Conservation (phyloP, 805 yeast genomes). For the Millerozyma miso region DNA sequence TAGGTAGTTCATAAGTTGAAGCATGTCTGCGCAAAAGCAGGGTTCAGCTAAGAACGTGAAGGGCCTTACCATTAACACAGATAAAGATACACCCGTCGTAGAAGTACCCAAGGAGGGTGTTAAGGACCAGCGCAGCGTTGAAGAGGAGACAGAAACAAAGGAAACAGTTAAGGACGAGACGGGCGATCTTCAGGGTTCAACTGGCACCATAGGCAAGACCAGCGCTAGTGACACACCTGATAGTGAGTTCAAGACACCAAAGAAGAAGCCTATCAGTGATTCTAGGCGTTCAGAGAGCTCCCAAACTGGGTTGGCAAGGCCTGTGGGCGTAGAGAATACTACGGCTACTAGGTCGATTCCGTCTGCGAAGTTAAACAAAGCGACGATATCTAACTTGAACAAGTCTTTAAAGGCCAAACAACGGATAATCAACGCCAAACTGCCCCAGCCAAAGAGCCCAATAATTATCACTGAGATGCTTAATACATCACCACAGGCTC, state of each 20-base stretch:
- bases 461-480: slow-evolving; percentile 32
- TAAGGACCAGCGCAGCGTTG: background rate
- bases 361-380: slow-evolving; percentile 17
- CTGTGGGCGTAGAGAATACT: background rate
- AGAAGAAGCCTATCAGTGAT: slow-evolving; percentile 6
- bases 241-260: slow-evolving; percentile 9
- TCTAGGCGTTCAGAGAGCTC: background rate
- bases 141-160: background rate
- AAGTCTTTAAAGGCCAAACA: slow-evolving; percentile 42
- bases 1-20: background rate
- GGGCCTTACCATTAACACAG: slow-evolving; percentile 6
- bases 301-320: background rate
- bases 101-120: background rate
- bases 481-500: slow-evolving; percentile 30
- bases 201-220: background rate
- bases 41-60: slow-evolving; percentile 7
- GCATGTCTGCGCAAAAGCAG: background rate
- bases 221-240: slow-evolving; percentile 1
- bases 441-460: slow-evolving; percentile 33
- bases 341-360: background rate
- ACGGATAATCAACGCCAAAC: slow-evolving; percentile 32
- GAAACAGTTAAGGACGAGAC: background rate
- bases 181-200: background rate
- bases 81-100: background rate
- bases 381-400: slow-evolving; percentile 36